Percentiles rank a stretch among this genome's conserved stretches.
Conservation (phyloP, 2,329 filamentous ascomycete species). For the Thielaviopsis punctulata region DNA sequence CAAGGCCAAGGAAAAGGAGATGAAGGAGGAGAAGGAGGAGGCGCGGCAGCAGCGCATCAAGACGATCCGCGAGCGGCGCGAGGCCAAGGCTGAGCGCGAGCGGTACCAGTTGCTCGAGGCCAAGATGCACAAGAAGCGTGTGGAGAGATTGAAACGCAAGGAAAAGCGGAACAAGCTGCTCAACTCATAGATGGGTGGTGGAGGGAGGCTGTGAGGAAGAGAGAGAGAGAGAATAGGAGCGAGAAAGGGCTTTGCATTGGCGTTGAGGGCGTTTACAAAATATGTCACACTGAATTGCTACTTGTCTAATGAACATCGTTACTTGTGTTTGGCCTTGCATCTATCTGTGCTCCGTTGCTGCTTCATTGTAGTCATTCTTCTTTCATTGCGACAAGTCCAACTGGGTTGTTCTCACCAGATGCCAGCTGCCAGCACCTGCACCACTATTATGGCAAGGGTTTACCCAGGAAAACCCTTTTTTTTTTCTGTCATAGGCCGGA, state of each 20-base stretch:
- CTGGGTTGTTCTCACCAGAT: too few species aligned
- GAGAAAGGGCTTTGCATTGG: slow-evolving; percentile 4
- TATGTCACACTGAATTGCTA: background rate
- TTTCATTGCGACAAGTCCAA: too few species aligned
- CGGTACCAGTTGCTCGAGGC: slow-evolving; percentile 86
- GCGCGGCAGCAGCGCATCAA: slow-evolving; percentile 68
- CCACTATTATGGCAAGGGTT: too few species aligned
- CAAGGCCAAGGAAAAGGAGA: slow-evolving; percentile 85
- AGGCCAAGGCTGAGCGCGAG: slow-evolving; percentile 82
- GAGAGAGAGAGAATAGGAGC: background rate
- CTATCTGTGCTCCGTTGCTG: too few species aligned
- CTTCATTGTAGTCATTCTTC: too few species aligned
- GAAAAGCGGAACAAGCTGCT: slow-evolving; percentile 89
- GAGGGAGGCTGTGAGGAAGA: slow-evolving; percentile 1
- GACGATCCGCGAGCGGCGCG: slow-evolving; percentile 67
- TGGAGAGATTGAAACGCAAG: slow-evolving; percentile 81
- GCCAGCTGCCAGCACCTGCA: too few species aligned
- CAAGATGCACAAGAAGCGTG: slow-evolving; percentile 93
- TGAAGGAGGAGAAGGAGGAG: slow-evolving; percentile 92
- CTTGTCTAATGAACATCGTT: slow-evolving; percentile 2
- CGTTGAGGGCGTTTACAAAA: slow-evolving; percentile 8
- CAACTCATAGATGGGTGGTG: slow-evolving; percentile 35
- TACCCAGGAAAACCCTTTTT: too few species aligned
- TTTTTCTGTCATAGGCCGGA: too few species aligned
- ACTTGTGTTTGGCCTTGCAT: background rate